These are phyloP conservation scores for Penicillium concentricum DNA, from an alignment of 2,329 filamentous ascomycete species.

Conservation along the genomic window DNA sequence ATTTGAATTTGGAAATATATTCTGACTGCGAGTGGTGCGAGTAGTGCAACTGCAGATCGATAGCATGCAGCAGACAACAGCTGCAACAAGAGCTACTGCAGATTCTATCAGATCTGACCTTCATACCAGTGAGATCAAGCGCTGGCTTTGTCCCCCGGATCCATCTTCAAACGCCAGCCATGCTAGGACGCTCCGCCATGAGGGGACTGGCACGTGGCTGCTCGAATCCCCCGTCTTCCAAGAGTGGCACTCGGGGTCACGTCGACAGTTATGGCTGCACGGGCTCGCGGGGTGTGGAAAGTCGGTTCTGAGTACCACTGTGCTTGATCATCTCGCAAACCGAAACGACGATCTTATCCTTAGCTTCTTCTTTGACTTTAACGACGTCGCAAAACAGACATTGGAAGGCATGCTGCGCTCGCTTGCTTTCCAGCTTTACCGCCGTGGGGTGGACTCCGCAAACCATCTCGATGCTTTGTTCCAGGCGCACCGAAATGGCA, in stretches of 20 bases:
- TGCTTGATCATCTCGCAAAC: slow-evolving; percentile 5
- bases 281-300: slow-evolving; percentile 10
- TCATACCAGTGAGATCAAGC: neutral
- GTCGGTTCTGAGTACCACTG: slow-evolving; percentile 7
- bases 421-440: slow-evolving; percentile 8
- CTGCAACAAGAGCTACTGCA: slow-evolving; percentile 1
- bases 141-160: slow-evolving; percentile 9
- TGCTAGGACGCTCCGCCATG: slow-evolving; percentile 3
- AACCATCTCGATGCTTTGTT: slow-evolving; percentile 1
- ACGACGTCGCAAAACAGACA: slow-evolving; percentile 2
- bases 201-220: slow-evolving; percentile 9
- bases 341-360: slow-evolving; percentile 1
- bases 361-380: slow-evolving; percentile 14
- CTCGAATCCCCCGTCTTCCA: slow-evolving; percentile 4
- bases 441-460: neutral
- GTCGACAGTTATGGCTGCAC: too few relatives aligned
- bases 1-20: too few relatives aligned
- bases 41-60: slow-evolving; percentile 9
- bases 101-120: slow-evolving; percentile 4
- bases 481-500: neutral
- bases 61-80: slow-evolving; percentile 1
- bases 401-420: slow-evolving; percentile 3
- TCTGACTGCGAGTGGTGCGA: neutral
- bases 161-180: slow-evolving; percentile 1
- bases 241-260: slow-evolving; percentile 1